Base-by-base conservation (phyloP, 2,329 filamentous ascomycete genomes). In the Westerdykella aurantiaca region DNA sequence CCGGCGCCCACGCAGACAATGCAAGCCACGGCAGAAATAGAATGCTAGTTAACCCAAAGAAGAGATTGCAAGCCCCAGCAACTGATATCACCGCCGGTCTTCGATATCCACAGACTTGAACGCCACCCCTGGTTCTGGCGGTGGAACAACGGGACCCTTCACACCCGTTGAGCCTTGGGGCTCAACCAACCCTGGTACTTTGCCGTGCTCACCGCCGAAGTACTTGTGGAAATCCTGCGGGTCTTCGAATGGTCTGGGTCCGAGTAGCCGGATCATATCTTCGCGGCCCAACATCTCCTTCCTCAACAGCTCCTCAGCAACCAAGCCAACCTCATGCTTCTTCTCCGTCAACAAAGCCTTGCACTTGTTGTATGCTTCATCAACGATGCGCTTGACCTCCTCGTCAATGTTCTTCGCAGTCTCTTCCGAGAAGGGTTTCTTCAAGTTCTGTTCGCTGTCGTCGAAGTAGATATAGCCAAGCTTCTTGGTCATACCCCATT, bases 401-500 rank as follows among this genome's bases (percentile, higher is more conserved):
- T 77, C 71, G 64, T 98, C 93, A 65, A 98, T 98, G 54, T 84
- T 84, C 65, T 89, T 86, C 14, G 90, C 93, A 2, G 93, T 98
- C 42, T 88, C 78, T 73, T 98, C 93, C 17, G 88, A 91, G 72
- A 97, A 98, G 0, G 93, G 93, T 75, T 98, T 98, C 65, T 90
- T 83, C 47, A 96, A 72, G 61, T 87, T 83, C 65, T 87, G 86
- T 51, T 86, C 79, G 60, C 88, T 78, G 54, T 85, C 80, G 58
- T 93, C 85, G 69, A 91, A 98, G 75, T 94, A 86, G 50, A 98
- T 77, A 52, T 90, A 90, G 23, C 91, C 91, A 38, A 98, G 84
- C 72, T 95, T 94, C 55, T 87, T 81, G 34, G 86, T 94, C 93
- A 98, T 98, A 55, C 93, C 93, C 84, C 89, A 98, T 68, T 95